Base-by-base conservation (phyloP, 352 stramenopile genomes). In the Hyaloperonospora brassicae region DNA sequence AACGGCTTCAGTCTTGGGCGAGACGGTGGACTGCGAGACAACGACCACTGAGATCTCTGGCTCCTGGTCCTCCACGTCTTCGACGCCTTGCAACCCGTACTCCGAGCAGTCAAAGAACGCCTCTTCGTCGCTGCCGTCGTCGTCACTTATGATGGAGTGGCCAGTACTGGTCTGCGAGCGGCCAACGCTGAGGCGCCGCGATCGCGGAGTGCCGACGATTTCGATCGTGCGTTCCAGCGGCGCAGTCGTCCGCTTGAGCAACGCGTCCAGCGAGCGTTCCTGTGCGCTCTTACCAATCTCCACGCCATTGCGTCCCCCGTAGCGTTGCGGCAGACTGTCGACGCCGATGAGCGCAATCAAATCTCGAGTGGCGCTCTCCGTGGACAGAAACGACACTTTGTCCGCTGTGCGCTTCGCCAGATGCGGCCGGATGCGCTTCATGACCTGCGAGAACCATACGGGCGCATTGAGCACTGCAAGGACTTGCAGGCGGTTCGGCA, bases 391-490 rank as follows among this genome's bases (percentile, higher is more conserved):
- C 23, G 61, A 62, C 39, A 91, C 70, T 44, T 87, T 89, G 38
- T 91, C 78, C 0, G 71, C 57, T 5, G 78, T 89, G 24, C 68
- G 73, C 62, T 84, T 88, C 0, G 75, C 57, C 2, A 91, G 54
- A 21, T 44, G 39, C 11, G 73, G 70, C 24, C 72, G 72, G 42
- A 91, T 58, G 17, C 51, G 64, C 1, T 72, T 64, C 78, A 89
- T 86, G 10, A 89, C 79, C 51, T 91, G 79, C 9, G 81, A 89
- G 52, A 91, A 91, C 81, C 81, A 91, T 30, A 88, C 76, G 0
- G 81, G 81, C 0, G 78, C 62, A 24, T 91, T 89, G 9, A 89
- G 60, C 34, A 91, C 77, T 0, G 73, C 73, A 0, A 91, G 45
- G 0, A 76, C 53, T 27, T 83, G 62, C 10, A 91, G 51, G 27